Percentiles rank a stretch among this genome's conserved stretches.
phyloP scores from a whole-genome alignment of 163 green algal genomes.

The Prototheca stagnorum region DNA sequence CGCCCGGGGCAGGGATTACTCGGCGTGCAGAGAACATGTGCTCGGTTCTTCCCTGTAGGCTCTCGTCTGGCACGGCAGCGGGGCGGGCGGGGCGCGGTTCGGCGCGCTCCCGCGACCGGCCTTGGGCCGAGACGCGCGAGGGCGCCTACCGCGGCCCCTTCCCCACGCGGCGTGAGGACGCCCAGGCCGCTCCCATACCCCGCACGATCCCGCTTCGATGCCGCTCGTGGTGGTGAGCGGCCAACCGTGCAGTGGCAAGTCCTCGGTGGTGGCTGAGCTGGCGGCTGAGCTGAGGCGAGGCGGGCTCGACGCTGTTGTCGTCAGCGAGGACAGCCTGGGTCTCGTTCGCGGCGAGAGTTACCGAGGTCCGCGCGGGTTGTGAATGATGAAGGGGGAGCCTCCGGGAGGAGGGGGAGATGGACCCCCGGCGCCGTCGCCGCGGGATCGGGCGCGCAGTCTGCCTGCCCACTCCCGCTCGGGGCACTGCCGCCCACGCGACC shows the following conservation, averaged over 20 bases:
- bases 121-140: no score
- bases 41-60: not conserved
- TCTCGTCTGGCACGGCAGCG: not conserved
- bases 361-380: slow-evolving; percentile 22
- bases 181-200: no score
- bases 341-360: slow-evolving; percentile 54
- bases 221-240: slow-evolving; percentile 66
- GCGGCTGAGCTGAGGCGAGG: slow-evolving; percentile 23
- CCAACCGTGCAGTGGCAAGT: slow-evolving; percentile 74
- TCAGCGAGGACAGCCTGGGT: slow-evolving; percentile 56
- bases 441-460: not conserved
- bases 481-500: not conserved
- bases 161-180: no score
- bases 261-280: slow-evolving; percentile 19
- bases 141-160: no score
- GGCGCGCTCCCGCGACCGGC: no score
- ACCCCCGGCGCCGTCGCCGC: not conserved
- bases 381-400: not conserved
- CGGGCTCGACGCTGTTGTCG: slow-evolving; percentile 11
- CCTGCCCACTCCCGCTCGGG: not conserved
- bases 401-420: not conserved
- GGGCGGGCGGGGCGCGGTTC: no score
- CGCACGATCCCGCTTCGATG: no score
- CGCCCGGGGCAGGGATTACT: no score
- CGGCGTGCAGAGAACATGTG: not conserved